These are phyloP conservation scores for Capsella bursapastoris DNA, from an alignment of 345 rosid species.

Conservation along the genomic window DNA sequence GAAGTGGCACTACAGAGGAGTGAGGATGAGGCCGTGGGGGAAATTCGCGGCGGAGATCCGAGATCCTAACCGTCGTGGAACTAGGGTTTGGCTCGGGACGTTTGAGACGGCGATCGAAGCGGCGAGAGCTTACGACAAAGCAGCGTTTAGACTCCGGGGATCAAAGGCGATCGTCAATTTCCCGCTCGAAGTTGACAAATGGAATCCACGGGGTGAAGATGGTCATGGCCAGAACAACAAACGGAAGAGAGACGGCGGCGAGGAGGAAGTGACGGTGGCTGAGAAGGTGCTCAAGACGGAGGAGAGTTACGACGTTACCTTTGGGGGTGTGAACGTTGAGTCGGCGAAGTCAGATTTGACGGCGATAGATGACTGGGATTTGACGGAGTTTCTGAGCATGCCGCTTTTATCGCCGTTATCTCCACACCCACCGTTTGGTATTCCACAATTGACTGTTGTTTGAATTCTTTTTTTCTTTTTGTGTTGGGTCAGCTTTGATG, in stretches of 20 bases:
- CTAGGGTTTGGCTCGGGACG: slow-evolving; percentile 90
- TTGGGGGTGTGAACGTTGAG: slow-evolving; percentile 21
- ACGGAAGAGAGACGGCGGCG: slow-evolving; percentile 46
- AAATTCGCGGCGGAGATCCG: slow-evolving; percentile 97
- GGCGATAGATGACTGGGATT: slow-evolving; percentile 50
- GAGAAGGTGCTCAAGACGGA: slow-evolving; percentile 45
- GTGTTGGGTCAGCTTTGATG: slow-evolving; percentile 15
- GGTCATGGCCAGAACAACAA: slow-evolving; percentile 49
- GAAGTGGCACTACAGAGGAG: slow-evolving; percentile 82
- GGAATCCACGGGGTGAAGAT: slow-evolving; percentile 34
- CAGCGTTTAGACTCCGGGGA: slow-evolving; percentile 80
- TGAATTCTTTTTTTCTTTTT: neutral
- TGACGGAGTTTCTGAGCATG: slow-evolving; percentile 51
- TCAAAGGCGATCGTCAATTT: slow-evolving; percentile 87
- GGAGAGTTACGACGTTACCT: slow-evolving; percentile 26
- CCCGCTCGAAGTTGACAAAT: slow-evolving; percentile 72
- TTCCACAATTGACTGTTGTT: slow-evolving; percentile 42
- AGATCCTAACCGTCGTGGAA: slow-evolving; percentile 75
- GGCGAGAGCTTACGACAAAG: slow-evolving; percentile 84
- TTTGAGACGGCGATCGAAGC: slow-evolving; percentile 75
- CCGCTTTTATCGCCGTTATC: slow-evolving; percentile 68
- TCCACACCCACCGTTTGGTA: slow-evolving; percentile 49
- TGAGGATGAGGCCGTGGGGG: slow-evolving; percentile 92
- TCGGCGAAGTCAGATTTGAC: slow-evolving; percentile 55
- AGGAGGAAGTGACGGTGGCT: slow-evolving; percentile 21